Conservation (phyloP, 2,329 filamentous ascomycete species). For the Magnaporthiopsis poae region DNA sequence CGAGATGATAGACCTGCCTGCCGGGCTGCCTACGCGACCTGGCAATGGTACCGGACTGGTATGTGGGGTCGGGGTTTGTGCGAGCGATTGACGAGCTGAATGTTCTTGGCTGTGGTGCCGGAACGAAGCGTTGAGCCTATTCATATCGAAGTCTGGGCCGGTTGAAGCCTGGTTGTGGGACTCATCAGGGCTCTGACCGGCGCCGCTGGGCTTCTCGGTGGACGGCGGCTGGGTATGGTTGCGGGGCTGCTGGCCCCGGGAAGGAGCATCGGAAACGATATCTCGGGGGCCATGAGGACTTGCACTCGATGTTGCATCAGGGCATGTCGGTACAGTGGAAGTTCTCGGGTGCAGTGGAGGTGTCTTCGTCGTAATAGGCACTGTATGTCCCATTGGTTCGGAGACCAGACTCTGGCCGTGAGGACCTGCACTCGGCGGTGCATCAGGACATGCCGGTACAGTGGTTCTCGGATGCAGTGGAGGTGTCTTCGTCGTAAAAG, state of each 20-base stretch:
- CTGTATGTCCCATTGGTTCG: neutral
- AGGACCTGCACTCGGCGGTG: neutral
- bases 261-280: neutral
- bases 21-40: neutral
- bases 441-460: neutral
- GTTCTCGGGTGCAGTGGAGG: neutral
- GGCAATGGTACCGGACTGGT: neutral
- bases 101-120: neutral
- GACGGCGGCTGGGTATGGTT: neutral
- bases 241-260: too few relatives aligned
- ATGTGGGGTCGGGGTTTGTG: neutral
- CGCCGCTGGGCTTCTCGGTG: neutral
- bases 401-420: neutral
- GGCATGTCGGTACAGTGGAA: neutral
- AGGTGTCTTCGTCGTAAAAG: neutral
- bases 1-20: neutral
- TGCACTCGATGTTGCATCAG: neutral
- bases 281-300: neutral
- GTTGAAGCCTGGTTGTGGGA: neutral
- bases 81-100: neutral
- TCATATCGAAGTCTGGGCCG: neutral
- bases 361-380: neutral
- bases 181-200: neutral
- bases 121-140: neutral
- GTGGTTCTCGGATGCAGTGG: neutral